Base-by-base conservation (phyloP, 305 asterid genomes). In the Fraxinus nigra region DNA sequence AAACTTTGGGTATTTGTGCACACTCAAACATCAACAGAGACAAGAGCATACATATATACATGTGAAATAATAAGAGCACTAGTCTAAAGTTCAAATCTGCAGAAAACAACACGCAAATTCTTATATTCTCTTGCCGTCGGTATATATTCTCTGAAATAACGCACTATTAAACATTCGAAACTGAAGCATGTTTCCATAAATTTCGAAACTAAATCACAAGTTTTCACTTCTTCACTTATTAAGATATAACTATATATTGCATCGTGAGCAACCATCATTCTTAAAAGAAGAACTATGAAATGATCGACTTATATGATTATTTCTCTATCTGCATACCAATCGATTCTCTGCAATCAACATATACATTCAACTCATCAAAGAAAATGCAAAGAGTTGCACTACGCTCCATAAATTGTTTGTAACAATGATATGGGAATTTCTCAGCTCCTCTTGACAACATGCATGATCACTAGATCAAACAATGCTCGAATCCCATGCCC, bases 141-240 rank as follows among this genome's bases (percentile, higher is more conserved):
- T 24, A 65, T 65, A 24, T 24, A 24, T 65, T 67, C 35, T 26
- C 74, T 5, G 7, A 26, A 67, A 28, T 30, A 7, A 67, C 20
- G 9, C 35, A 14, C 34, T 79, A 65, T 75, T 59, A 35, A 81
- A 82, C 81, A 78, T 16, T 65, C 48, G 28, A 34, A 34, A 72
- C 13, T n/a, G 73, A 63, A 32, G 32, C 35, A 65, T 0, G 30
- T 79, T 74, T 40, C 54, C 18, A 16, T 54, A 30, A 32, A 72
- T 38, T 34, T 74, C 30, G 46, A 56, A 59, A 51, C 28, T 54
- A 77, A 37, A 72, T 13, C 37, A 82, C 26, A 73, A 77, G 26
- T 30, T 81, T 73, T 34, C 79, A 67, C 75, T 7, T 51, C 37
- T 34, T 63, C 59, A 22, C n/a, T 67, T 28, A 33, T 16, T 34